A percentile compares a stretch with the other conserved stretches of the same genome.
Evolutionary conservation across 2,329 filamentous ascomycete species (phyloP).

Genomic region (Colletotrichum eleusines): DNA sequence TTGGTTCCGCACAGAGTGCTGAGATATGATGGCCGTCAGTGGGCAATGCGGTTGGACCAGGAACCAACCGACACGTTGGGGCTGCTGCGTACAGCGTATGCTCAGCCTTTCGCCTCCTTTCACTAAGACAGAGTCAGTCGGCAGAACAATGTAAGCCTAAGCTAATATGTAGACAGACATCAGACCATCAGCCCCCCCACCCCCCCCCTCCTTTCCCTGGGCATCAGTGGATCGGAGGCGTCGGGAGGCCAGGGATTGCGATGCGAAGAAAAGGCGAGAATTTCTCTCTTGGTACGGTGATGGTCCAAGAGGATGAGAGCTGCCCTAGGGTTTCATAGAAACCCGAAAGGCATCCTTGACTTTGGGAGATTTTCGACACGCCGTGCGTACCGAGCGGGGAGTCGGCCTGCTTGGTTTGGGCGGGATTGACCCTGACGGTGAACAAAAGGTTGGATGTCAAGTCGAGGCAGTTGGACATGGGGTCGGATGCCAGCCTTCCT

Average conservation of each 20-base stretch:
- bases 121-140: too few species aligned
- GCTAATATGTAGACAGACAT: neutral
- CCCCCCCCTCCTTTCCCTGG: too few species aligned
- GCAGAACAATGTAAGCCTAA: neutral
- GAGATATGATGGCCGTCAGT: neutral
- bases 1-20: conserved; percentile 2
- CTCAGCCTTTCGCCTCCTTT: neutral
- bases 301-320: neutral
- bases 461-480: neutral
- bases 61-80: neutral
- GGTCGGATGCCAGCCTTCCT: neutral
- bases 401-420: conserved; percentile 21
- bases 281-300: neutral
- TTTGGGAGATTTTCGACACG: conserved; percentile 2
- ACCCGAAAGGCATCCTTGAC: neutral
- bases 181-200: neutral
- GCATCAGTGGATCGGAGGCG: neutral
- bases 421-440: conserved; percentile 20
- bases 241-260: neutral
- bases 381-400: conserved; percentile 10
- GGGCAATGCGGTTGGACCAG: neutral
- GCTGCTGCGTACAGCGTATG: neutral
- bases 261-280: neutral
- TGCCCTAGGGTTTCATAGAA: neutral
- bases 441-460: neutral